Base-by-base conservation (phyloP, 805 yeast genomes). In the Cyberlindnera saturnus region DNA sequence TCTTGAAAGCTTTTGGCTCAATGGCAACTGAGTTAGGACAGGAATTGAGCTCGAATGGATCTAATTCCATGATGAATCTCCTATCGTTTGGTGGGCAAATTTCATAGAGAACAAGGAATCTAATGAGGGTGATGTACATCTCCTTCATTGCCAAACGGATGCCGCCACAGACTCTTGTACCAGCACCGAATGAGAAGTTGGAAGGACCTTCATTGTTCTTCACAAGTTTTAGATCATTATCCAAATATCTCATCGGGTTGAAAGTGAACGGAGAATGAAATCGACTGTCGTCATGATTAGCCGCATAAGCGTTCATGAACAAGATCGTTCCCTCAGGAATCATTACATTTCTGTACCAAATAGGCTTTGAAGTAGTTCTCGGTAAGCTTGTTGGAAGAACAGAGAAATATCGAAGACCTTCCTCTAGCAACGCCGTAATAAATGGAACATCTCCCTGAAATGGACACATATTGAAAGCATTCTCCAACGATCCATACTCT, bases 151-250 rank as follows among this genome's bases (percentile, higher is more conserved):
- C 89, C 39, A 85, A 66, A 41, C 74, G 71, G 38, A 73, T 72
- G 0, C 93, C 95, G 0, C 82, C 71, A 58, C 95, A 86, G 79
- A 73, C 79, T 43, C 95, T 62, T 1, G 82, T 67, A 0, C 95
- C 95, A 16, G 75, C 73, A 1, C 93, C 95, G 61, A 82, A 79
- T 5, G 86, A 53, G 42, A 77, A 65, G 60, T 81, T 48, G 11
- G 53, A 42, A 28, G 46, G 5, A 26, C 23, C 23, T 19, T 45
- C 36, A 35, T 14, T 32, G 6, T n/a, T 13, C 3, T 31, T 34
- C 6, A 17, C n/a, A 50, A 30, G 13, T 58, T 37, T 32, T 49
- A 56, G 30, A 3, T 56, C 45, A 2, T 52, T 45, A 39, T 67
- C 64, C 34, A 81, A 54, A 71, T 75, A 81, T 38, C 88, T 57